These are phyloP conservation scores for Mollisia scopiformis DNA, from an alignment of 2,329 filamentous ascomycete species.

Conservation along the genomic window DNA sequence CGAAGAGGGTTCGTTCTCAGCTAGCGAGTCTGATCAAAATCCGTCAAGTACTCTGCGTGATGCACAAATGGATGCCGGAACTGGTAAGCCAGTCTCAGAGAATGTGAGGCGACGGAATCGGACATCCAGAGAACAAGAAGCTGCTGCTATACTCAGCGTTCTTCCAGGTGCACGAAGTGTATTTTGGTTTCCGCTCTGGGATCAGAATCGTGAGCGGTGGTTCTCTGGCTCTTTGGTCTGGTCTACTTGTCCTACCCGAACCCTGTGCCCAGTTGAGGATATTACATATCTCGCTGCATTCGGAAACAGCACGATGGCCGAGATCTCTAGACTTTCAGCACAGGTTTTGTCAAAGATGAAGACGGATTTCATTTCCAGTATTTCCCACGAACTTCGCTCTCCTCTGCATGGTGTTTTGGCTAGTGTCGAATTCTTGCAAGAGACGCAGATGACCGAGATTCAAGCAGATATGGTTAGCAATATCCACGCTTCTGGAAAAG, in stretches of 20 bases:
- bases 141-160: slow-evolving; percentile 35
- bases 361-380: slow-evolving; percentile 59
- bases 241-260: slow-evolving; percentile 45
- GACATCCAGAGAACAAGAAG: slow-evolving; percentile 33
- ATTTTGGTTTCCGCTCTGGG: slow-evolving; percentile 52
- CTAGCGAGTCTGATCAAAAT: slow-evolving; percentile 30
- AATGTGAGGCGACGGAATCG: slow-evolving; percentile 20
- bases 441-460: slow-evolving; percentile 50
- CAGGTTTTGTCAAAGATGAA: slow-evolving; percentile 39
- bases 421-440: slow-evolving; percentile 54
- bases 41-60: slow-evolving; percentile 10
- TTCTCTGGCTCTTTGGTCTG: slow-evolving; percentile 54
- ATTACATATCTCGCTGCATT: slow-evolving; percentile 55
- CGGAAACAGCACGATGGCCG: slow-evolving; percentile 57
- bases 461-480: slow-evolving; percentile 52
- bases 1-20: slow-evolving; percentile 30
- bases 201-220: slow-evolving; percentile 48
- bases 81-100: slow-evolving; percentile 10
- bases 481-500: slow-evolving; percentile 54
- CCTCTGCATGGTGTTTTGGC: slow-evolving; percentile 63
- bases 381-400: slow-evolving; percentile 64
- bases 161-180: slow-evolving; percentile 50
- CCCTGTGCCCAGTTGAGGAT: slow-evolving; percentile 50
- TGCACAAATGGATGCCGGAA: slow-evolving; percentile 3
- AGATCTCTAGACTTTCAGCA: slow-evolving; percentile 53